phyloP scores from a whole-genome alignment of 2,329 filamentous ascomycete species.

The Fusarium sublunatum region DNA sequence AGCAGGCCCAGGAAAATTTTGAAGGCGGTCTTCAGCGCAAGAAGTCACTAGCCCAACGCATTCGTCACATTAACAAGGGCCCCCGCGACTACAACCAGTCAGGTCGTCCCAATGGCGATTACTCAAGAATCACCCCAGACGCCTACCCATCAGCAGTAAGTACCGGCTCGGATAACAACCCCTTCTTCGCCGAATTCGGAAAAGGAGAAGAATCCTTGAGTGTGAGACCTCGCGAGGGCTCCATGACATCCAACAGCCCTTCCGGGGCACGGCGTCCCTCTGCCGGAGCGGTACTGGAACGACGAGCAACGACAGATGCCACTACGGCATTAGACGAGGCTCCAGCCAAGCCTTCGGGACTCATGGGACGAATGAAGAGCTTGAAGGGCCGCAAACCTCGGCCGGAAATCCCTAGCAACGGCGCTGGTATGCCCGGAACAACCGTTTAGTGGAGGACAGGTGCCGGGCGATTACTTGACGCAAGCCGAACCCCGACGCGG shows the following conservation, averaged over 20 bases:
- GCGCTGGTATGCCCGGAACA: slow-evolving; percentile 54
- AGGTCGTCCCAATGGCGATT: slow-evolving; percentile 65
- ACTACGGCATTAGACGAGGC: slow-evolving; percentile 54
- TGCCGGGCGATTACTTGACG: slow-evolving; percentile 39
- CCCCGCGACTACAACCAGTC: slow-evolving; percentile 68
- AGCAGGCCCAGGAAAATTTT: slow-evolving; percentile 68
- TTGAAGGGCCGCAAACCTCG: slow-evolving; percentile 72
- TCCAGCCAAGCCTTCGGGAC: slow-evolving; percentile 66
- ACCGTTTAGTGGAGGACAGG: slow-evolving; percentile 52
- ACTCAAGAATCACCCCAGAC: slow-evolving; percentile 57
- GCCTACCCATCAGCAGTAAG: slow-evolving; percentile 50
- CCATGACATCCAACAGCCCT: slow-evolving; percentile 67
- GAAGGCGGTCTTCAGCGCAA: slow-evolving; percentile 80
- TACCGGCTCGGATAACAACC: slow-evolving; percentile 65
- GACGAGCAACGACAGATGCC: slow-evolving; percentile 72
- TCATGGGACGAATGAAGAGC: slow-evolving; percentile 84
- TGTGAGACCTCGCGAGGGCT: slow-evolving; percentile 55
- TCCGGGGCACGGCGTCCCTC: slow-evolving; percentile 55
- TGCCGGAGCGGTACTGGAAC: slow-evolving; percentile 64
- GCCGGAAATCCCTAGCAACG: slow-evolving; percentile 52
- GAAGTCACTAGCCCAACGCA: slow-evolving; percentile 92
- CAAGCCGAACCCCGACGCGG: slow-evolving; percentile 27
- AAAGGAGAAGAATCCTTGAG: slow-evolving; percentile 65
- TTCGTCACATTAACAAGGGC: slow-evolving; percentile 84
- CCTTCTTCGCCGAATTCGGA: slow-evolving; percentile 84